phyloP scores from a whole-genome alignment of 208 protist genomes.

The Leishmania turanica region DNA sequence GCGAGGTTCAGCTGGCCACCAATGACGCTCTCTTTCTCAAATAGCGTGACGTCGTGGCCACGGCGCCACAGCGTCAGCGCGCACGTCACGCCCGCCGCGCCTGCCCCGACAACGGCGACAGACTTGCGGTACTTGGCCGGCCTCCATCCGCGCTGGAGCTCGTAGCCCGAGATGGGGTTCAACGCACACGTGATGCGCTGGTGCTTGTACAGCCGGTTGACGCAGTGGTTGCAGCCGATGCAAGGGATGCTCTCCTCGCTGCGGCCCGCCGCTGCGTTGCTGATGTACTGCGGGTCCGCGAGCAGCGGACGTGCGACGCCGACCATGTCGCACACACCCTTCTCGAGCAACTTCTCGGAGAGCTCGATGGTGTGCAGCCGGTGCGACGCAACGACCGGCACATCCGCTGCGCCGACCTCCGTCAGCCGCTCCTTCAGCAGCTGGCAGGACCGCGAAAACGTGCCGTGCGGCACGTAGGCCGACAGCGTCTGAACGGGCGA shows the following conservation, averaged over 20 bases:
- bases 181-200: constrained; percentile 91
- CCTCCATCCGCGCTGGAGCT: constrained; percentile 72
- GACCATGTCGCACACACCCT: constrained; percentile 88
- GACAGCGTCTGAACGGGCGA: constrained; percentile 94
- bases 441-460: constrained; percentile 81
- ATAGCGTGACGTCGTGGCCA: constrained; percentile 93
- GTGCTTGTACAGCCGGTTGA: constrained; percentile 92
- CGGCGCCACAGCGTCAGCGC: constrained; percentile 88
- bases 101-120: constrained; percentile 92
- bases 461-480: constrained; percentile 89
- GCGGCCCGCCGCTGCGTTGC: constrained; percentile 67
- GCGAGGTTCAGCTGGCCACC: constrained; percentile 95
- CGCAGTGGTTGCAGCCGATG: constrained; percentile 96
- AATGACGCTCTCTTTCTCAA: constrained; percentile 72
- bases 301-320: constrained; percentile 91
- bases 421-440: constrained; percentile 61
- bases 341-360: constrained; percentile 72
- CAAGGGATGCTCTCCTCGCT: constrained; percentile 88
- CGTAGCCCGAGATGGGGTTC: constrained; percentile 92
- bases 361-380: constrained; percentile 89
- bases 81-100: constrained; percentile 89
- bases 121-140: constrained; percentile 65
- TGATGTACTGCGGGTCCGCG: constrained; percentile 91
- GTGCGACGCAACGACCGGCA: constrained; percentile 93
- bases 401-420: constrained; percentile 21